These are phyloP conservation scores for Medicago ruthenica DNA, from an alignment of 306 rosid genomes.

Conservation along the genomic window DNA sequence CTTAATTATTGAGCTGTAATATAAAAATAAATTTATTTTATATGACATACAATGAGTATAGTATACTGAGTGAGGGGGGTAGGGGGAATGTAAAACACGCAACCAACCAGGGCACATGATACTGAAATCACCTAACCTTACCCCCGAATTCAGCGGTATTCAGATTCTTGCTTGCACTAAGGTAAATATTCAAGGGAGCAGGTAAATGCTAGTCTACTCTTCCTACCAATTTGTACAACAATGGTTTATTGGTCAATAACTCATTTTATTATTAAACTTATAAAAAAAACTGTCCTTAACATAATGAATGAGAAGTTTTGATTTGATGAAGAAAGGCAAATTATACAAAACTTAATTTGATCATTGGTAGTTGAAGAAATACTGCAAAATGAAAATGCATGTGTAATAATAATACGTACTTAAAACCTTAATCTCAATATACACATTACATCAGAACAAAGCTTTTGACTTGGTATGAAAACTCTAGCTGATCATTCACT, in stretches of 20 bases:
- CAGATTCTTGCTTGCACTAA: slow-evolving; percentile 44
- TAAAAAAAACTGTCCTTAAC: background rate
- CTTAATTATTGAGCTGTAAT: background rate
- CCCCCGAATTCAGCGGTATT: slow-evolving; percentile 39
- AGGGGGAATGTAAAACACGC: slow-evolving; percentile 47
- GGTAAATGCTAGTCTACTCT: slow-evolving; percentile 25
- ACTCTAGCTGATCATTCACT: slow-evolving; percentile 38
- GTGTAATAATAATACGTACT: background rate
- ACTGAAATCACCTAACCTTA: slow-evolving; percentile 39
- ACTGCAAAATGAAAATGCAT: slow-evolving; percentile 15
- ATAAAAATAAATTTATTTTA: background rate
- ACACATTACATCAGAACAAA: background rate
- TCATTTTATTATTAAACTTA: background rate
- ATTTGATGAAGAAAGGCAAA: background rate
- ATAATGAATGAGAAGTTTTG: background rate
- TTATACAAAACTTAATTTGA: background rate
- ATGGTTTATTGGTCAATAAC: background rate
- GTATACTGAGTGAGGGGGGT: background rate
- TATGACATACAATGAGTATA: background rate
- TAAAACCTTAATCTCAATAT: background rate
- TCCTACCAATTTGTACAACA: background rate
- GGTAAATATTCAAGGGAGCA: slow-evolving; percentile 35
- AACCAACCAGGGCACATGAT: slow-evolving; percentile 50
- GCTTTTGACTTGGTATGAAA: background rate
- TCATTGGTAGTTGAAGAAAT: background rate